Conservation (phyloP, 345 rosid species). For the Acer negundo region DNA sequence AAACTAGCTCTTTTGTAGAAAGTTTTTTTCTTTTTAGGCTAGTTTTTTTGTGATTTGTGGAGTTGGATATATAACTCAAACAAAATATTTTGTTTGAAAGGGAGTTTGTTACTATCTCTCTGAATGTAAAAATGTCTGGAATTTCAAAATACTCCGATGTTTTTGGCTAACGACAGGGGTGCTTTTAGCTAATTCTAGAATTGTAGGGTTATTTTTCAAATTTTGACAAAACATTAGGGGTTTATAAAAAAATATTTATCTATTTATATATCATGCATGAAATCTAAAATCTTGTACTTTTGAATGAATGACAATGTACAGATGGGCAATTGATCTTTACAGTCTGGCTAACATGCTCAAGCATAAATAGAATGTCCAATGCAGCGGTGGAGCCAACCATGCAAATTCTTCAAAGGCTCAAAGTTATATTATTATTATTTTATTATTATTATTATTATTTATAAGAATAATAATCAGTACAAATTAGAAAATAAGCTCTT, state of each 20-base stretch:
- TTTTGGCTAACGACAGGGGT: no score
- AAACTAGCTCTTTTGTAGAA: not conserved
- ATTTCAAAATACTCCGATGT: not conserved
- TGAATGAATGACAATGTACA: not conserved
- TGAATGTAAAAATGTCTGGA: not conserved
- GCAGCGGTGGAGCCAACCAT: not conserved
- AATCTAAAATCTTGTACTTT: not conserved
- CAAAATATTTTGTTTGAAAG: slow-evolving; percentile 1
- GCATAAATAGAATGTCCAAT: not conserved
- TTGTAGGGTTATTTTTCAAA: not conserved
- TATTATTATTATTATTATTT: no score
- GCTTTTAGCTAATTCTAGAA: no score
- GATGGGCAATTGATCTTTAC: slow-evolving; percentile 2
- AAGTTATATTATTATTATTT: no score
- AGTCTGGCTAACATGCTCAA: slow-evolving; percentile 10
- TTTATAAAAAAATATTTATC: no score
- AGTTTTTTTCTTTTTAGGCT: not conserved
- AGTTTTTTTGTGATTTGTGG: not conserved
- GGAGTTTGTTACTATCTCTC: not conserved
- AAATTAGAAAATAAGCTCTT: no score
- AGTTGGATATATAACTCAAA: not conserved
- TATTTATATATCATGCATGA: not conserved
- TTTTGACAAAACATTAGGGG: no score
- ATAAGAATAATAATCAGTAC: no score
- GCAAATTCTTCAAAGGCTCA: not conserved